These are phyloP conservation scores for Eremochloa ophiuroides DNA, from an alignment of 176 grass and related monocot species.

Conservation along the genomic window DNA sequence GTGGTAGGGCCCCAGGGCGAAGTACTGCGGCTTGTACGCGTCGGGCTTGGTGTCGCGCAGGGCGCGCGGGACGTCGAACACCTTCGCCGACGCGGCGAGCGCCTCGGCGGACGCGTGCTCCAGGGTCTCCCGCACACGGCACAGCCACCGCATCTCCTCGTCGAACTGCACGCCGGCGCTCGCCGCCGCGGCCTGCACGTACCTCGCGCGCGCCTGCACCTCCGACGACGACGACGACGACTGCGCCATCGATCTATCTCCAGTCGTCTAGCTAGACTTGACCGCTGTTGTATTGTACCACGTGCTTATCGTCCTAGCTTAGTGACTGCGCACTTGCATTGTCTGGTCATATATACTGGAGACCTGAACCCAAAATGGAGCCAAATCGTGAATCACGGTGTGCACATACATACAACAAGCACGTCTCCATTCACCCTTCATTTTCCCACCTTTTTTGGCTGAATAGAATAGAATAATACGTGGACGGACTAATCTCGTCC, in stretches of 20 bases:
- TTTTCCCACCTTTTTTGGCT: not conserved
- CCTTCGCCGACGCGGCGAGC: constrained; percentile 26
- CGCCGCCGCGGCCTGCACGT: not conserved
- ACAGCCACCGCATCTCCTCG: constrained; percentile 51
- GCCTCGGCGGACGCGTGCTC: constrained; percentile 21
- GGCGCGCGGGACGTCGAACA: constrained; percentile 56
- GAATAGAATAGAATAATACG: not conserved
- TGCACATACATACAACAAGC: not conserved
- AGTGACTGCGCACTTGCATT: not conserved
- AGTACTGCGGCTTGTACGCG: constrained; percentile 57
- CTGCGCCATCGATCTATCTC: not conserved
- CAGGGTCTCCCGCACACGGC: constrained; percentile 41
- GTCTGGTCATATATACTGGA: not conserved
- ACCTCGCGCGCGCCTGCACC: not conserved
- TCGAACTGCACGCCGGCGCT: constrained; percentile 24
- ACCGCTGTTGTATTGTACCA: not conserved
- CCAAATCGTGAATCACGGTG: not conserved
- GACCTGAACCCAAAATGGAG: not conserved
- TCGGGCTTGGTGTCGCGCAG: constrained; percentile 52
- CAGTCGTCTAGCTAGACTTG: not conserved
- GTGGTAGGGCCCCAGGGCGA: constrained; percentile 73
- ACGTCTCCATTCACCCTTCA: not conserved
- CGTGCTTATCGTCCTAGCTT: not conserved
- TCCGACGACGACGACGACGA: not conserved
- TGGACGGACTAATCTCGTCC: not conserved